phyloP scores from a whole-genome alignment of 176 grass and related monocot genomes.

The Musa troglodytarum region DNA sequence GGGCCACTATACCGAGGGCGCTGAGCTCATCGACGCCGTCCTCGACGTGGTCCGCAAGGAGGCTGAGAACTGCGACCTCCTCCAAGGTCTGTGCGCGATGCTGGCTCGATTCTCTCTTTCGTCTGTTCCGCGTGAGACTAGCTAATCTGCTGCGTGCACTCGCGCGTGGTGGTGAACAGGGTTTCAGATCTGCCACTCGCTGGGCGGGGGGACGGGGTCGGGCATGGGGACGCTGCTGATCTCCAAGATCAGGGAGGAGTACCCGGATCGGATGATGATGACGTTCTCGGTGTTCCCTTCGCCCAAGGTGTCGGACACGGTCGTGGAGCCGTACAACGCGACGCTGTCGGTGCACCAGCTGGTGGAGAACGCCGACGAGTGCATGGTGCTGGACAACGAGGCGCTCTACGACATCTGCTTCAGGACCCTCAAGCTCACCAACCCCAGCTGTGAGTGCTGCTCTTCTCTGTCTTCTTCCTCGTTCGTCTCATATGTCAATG shows the following conservation, averaged over 20 bases:
- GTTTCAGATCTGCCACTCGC: constrained; percentile 11
- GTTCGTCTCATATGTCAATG: no score
- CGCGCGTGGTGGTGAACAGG: neutral
- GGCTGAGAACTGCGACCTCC: constrained; percentile 19
- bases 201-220: constrained; percentile 5
- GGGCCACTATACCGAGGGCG: constrained; percentile 4
- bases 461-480: neutral
- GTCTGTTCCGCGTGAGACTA: neutral
- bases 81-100: constrained; percentile 3
- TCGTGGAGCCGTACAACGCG: constrained; percentile 13
- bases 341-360: constrained; percentile 11
- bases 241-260: constrained; percentile 8
- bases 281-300: constrained; percentile 13
- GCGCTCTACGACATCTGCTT: constrained; percentile 7
- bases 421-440: constrained; percentile 17
- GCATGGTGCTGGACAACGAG: constrained; percentile 7
- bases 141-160: neutral
- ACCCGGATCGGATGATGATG: constrained; percentile 8
- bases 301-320: constrained; percentile 10
- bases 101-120: neutral
- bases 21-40: neutral
- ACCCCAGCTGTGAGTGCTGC: constrained; percentile 4
- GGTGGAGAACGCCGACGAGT: constrained; percentile 16
- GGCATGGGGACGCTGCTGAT: constrained; percentile 14
- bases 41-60: constrained; percentile 19